Conservation (phyloP, 225 moss, liverwort and hornwort genomes). For the Polytrichum commune region DNA sequence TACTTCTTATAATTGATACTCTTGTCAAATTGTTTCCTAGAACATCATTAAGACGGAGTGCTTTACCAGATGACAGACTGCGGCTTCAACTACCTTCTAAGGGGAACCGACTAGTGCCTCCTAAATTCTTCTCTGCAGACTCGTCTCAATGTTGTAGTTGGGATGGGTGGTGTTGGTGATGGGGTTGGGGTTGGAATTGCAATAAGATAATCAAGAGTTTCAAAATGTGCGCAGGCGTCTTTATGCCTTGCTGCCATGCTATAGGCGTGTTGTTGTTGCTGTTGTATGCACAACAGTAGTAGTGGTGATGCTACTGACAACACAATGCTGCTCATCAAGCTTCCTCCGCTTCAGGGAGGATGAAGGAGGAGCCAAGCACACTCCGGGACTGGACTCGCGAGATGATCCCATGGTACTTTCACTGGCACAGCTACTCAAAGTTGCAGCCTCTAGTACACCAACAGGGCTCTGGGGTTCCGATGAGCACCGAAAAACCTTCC, state of each 20-base stretch:
- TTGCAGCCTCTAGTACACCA: slow-evolving; percentile 91
- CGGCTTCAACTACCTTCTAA: not conserved
- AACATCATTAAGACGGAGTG: too few relatives aligned
- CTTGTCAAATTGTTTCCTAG: too few relatives aligned
- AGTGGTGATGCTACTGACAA: not conserved
- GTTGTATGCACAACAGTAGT: not conserved
- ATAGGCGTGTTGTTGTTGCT: not conserved
- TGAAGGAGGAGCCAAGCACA: slow-evolving; percentile 6
- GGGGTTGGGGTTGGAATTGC: not conserved
- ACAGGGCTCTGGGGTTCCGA: slow-evolving; percentile 88
- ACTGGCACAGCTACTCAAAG: slow-evolving; percentile 68
- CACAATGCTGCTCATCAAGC: slow-evolving; percentile 16
- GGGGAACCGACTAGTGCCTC: not conserved
- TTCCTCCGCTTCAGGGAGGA: slow-evolving; percentile 33
- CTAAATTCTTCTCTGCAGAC: not conserved
- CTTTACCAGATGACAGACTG: too few relatives aligned
- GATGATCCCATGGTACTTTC: slow-evolving; percentile 72
- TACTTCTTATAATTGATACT: too few relatives aligned
- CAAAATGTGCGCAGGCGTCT: slow-evolving; percentile 4
- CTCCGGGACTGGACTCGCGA: slow-evolving; percentile 85
- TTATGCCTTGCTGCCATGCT: slow-evolving; percentile 8
- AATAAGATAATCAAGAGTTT: slow-evolving; percentile 3
- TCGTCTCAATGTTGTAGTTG: not conserved
- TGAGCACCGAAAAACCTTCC: slow-evolving; percentile 39
- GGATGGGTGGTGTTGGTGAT: not conserved